phyloP scores from a whole-genome alignment of 345 rosid genomes.

The Toxicodendron radicans region DNA sequence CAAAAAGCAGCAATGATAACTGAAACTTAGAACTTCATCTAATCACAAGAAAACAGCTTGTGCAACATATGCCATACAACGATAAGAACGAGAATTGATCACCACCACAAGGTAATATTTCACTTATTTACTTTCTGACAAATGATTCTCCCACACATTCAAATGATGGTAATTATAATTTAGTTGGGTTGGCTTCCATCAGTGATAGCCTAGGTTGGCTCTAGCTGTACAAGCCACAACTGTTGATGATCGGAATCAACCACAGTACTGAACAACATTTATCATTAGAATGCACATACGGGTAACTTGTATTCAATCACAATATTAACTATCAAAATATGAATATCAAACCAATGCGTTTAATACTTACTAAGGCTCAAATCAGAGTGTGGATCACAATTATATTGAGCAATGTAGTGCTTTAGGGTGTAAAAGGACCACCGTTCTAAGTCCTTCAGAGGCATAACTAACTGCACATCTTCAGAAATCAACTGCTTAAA shows the following conservation, averaged over 20 bases:
- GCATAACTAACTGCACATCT: constrained; percentile 87
- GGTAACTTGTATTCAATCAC: background rate
- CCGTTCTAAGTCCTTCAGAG: constrained; percentile 63
- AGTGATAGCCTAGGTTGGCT: background rate
- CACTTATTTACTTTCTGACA: background rate
- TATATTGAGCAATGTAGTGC: constrained; percentile 77
- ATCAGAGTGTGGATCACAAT: constrained; percentile 77
- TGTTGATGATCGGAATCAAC: background rate
- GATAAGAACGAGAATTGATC: too few species aligned
- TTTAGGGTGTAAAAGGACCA: constrained; percentile 93
- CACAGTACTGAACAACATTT: background rate
- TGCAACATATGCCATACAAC: background rate
- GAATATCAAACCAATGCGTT: constrained; percentile 8
- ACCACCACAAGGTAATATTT: background rate
- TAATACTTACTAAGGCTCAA: constrained; percentile 77
- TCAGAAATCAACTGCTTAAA: constrained; percentile 93
- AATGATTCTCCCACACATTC: background rate
- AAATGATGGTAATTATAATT: too few species aligned
- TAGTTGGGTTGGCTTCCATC: background rate
- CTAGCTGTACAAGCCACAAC: background rate
- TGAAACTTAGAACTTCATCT: background rate
- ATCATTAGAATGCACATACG: background rate
- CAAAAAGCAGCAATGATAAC: background rate
- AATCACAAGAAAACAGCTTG: too few species aligned
- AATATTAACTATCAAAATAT: background rate